Evolutionary conservation across 306 rosid genomes (phyloP).

Genomic region (Mucuna pruriens): DNA sequence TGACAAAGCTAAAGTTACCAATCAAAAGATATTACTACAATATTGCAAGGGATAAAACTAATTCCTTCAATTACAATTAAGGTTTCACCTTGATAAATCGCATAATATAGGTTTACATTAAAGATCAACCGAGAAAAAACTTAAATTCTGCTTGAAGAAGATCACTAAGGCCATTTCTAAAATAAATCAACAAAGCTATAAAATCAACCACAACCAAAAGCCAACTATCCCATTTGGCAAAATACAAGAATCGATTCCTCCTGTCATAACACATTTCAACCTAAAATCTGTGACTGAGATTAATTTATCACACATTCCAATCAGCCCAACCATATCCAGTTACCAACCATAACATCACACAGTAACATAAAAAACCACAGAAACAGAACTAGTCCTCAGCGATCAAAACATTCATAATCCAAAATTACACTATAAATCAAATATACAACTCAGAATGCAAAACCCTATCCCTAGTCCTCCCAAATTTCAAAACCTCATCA

Average conservation of each 20-base stretch:
- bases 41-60: not conserved
- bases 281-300: not conserved
- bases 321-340: too few relatives aligned
- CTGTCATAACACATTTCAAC: not conserved
- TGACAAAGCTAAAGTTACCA: not conserved
- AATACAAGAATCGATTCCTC: not conserved
- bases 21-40: not conserved
- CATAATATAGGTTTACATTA: too few relatives aligned
- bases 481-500: slow-evolving; percentile 39
- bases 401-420: not conserved
- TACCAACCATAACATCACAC: not conserved
- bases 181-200: not conserved
- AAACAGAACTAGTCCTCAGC: not conserved
- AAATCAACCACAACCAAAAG: not conserved
- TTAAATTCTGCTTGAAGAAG: too few relatives aligned
- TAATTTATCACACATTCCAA: not conserved
- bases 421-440: slow-evolving; percentile 29
- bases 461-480: slow-evolving; percentile 54
- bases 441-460: slow-evolving; percentile 69
- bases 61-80: too few relatives aligned
- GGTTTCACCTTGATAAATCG: too few relatives aligned
- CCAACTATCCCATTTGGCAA: not conserved
- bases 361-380: not conserved
- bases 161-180: too few relatives aligned
- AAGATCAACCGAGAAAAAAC: too few relatives aligned